Conservation (phyloP, 1,284 basidiomycete genomes). For the Cutaneotrichosporon sp. region DNA sequence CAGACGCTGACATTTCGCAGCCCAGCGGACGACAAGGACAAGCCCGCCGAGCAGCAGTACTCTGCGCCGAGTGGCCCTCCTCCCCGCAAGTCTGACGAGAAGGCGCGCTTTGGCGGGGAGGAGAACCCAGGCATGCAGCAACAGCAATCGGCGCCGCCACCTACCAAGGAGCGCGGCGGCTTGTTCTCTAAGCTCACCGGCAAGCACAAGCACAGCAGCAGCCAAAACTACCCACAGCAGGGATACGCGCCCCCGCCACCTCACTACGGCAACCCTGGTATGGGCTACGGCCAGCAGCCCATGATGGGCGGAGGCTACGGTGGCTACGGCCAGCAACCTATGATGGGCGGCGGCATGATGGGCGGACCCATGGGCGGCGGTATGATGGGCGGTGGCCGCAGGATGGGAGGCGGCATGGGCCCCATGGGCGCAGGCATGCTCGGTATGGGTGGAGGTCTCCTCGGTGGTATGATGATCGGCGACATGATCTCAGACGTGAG, state of each 20-base stretch:
- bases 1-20: constrained; percentile 19
- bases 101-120: constrained; percentile 7
- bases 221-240: constrained; percentile 27
- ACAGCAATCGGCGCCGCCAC: neutral
- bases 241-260: constrained; percentile 14
- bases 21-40: constrained; percentile 43
- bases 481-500: constrained; percentile 39
- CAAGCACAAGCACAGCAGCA: constrained; percentile 18
- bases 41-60: constrained; percentile 19
- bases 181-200: constrained; percentile 36
- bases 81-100: constrained; percentile 19
- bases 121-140: constrained; percentile 9
- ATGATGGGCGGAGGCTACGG: constrained; percentile 11
- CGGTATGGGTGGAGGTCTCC: constrained; percentile 43
- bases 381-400: constrained; percentile 16
- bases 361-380: too few species aligned
- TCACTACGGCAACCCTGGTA: constrained; percentile 5
- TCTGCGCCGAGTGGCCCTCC: constrained; percentile 41
- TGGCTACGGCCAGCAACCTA: constrained; percentile 9
- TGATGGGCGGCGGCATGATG: constrained; percentile 17
- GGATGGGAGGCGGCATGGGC: constrained; percentile 19
- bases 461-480: constrained; percentile 47
- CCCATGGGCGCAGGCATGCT: constrained; percentile 41
- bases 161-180: constrained; percentile 26
- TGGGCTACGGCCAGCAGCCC: constrained; percentile 21